Evolutionary conservation across 352 stramenopile species (phyloP), one percentile per base, ranked within the genome.

Genomic region (Globisporangium iwayamae): DNA sequence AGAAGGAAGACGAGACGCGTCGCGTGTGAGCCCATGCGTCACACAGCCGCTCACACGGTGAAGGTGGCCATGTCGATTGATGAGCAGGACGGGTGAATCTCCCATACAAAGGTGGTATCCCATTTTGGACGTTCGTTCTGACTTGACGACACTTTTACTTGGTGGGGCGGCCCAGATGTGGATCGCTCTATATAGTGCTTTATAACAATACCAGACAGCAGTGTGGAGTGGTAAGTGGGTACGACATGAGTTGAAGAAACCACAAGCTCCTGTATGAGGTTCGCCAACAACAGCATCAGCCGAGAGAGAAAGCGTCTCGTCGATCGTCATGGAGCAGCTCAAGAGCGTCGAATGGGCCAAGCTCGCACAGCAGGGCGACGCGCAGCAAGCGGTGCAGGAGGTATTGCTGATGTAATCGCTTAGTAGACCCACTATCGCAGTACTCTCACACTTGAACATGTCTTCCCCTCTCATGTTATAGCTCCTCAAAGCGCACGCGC

Each of bases 401-500:
- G 64, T 28, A 28, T 2, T 28, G 25, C 25, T 28, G 1, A 2
- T 28, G 1, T 2, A 28, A 28, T 28, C 25, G 25, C 1, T 28
- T 28, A 28, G 25, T 2, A 3, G 25, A 2, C 25, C 25, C 43
- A 20, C 43, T 7, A 22, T 48, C 1, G 5, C 16, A 48, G 4
- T 22, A 3, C 43, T 48, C 43, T 22, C 6, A 25, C 8, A 48
- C 14, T 38, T 16, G 39, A 8, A 2, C 4, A 18, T 3, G 18
- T 45, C 2, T 32, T 46, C 2, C 9, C 1, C 10, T 32, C 16
- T 20, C 38, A 39, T 41, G 8, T 41, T 67, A 53, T 67, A 79
- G 69, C 61, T 84, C 46, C 72, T 68, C 50, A 56, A 68, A 57
- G 69, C 75, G 41, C 75, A 72, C 30, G 41, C 43, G 14, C 18